Conservation (phyloP, 495 filamentous ascomycete genomes). For the Podospora pseudoanserina region DNA sequence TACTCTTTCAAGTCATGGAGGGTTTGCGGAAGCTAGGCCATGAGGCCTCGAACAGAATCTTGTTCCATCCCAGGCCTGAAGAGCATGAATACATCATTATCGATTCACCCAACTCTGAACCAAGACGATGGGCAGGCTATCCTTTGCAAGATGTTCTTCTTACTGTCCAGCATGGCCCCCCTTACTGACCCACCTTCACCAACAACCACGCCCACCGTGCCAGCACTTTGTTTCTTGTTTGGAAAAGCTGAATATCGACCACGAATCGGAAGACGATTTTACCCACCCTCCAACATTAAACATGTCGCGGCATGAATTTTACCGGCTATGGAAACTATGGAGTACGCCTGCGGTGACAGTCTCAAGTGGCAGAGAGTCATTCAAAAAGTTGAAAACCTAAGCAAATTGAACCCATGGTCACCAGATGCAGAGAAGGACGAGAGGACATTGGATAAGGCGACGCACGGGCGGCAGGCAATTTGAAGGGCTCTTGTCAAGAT, state of each 20-base stretch:
- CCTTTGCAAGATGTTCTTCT: not conserved
- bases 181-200: not conserved
- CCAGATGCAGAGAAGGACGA: not conserved
- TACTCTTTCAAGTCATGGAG: not conserved
- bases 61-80: not conserved
- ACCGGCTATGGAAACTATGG: not conserved
- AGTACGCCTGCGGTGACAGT: not conserved
- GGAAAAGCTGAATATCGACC: not conserved
- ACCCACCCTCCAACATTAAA: not conserved
- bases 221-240: not conserved
- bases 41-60: not conserved
- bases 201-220: not conserved
- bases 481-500: not conserved
- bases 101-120: not conserved
- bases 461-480: not conserved
- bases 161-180: not conserved
- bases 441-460: not conserved
- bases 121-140: no score
- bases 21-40: not conserved
- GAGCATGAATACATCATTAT: not conserved
- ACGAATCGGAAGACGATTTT: not conserved
- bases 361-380: not conserved
- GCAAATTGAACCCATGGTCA: not conserved
- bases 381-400: not conserved
- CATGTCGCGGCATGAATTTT: not conserved